Base-by-base conservation (phyloP, 768 basidiomycete species). In the Russula griseocarnosa region DNA sequence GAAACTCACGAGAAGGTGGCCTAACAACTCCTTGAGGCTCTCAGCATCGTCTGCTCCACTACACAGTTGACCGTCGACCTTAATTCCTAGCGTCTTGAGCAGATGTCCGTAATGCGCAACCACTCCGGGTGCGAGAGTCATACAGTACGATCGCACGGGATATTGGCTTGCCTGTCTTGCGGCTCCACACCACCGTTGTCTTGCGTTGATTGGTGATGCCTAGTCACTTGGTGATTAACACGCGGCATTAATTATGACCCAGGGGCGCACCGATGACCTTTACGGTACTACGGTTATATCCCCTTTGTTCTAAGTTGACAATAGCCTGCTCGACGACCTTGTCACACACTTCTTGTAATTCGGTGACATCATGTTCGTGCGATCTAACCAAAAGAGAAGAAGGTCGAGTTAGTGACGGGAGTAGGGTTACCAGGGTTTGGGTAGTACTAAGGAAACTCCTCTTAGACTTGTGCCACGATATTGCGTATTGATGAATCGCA, bases 201-300 rank as follows among this genome's bases (percentile, higher is more conserved):
- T 98, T 97, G 60, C 97, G 87, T 76, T 98, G 96, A 73, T 98
- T 99, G 47, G 96, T 98, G 76, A 98, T 92, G 28, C 95, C 90
- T 88, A 68, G 55, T n/a, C 34, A 26, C 32, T 34, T 50, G 40
- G 20, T 40, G n/a, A 49, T 60, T 58, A 57, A 62, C 22, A 14
- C 14, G 26, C 14, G 30, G 40, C 52, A 30, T 59, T 47, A 13
- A 30, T 24, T 34, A 40, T 61, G 32, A 26, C 42, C 24, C 24
- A 36, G 40, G 50, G 16, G 20, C 86, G 67, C 71, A 94, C 94
- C 96, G 68, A 99, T 92, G 66, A 90, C 89, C 78, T 94, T 95
- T 74, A 99, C 77, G 73, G 92, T 90, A 57, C 86, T 82, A 73
- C 83, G 85, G 1, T 82, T 76, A 86, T 88, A 96, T 7, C 94